Evolutionary conservation across 225 moss, liverwort and hornwort genomes (phyloP).

Genomic region (Pseudisothecium myosuroides): DNA sequence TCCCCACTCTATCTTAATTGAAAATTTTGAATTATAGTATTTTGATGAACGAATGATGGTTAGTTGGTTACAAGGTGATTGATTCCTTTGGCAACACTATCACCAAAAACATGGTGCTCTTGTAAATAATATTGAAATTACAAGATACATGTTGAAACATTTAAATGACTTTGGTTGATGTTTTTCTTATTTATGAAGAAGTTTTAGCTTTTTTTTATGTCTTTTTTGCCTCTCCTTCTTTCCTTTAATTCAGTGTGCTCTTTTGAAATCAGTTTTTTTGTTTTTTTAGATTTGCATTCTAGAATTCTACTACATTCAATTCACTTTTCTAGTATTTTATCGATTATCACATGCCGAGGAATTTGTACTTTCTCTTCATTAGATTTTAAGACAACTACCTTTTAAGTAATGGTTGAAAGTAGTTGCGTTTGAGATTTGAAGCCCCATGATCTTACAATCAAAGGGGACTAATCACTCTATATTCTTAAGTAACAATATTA

Average conservation of each 20-base stretch:
- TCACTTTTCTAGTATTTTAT: not conserved
- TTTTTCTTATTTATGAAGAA: not conserved
- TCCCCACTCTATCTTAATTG: too few relatives aligned
- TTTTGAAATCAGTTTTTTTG: not conserved
- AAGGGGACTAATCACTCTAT: too few relatives aligned
- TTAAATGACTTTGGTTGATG: not conserved
- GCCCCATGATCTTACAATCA: too few relatives aligned
- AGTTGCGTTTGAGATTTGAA: not conserved
- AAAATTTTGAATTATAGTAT: not conserved
- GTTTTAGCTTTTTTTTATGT: not conserved
- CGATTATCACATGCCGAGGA: accelerated
- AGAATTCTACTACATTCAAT: not conserved
- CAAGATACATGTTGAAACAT: not conserved
- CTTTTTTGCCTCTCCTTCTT: accelerated
- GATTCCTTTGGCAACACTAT: not conserved
- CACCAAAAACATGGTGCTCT: not conserved
- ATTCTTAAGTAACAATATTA: not conserved
- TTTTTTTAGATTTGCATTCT: not conserved
- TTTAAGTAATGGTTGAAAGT: not conserved
- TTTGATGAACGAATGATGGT: not conserved
- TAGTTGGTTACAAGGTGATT: not conserved
- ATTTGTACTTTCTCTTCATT: too few relatives aligned
- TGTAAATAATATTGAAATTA: not conserved
- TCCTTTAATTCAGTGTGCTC: not conserved
- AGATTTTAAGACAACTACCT: not conserved